phyloP scores from a whole-genome alignment of 129 eudicot genomes.

The Flaveria sonorensis region DNA sequence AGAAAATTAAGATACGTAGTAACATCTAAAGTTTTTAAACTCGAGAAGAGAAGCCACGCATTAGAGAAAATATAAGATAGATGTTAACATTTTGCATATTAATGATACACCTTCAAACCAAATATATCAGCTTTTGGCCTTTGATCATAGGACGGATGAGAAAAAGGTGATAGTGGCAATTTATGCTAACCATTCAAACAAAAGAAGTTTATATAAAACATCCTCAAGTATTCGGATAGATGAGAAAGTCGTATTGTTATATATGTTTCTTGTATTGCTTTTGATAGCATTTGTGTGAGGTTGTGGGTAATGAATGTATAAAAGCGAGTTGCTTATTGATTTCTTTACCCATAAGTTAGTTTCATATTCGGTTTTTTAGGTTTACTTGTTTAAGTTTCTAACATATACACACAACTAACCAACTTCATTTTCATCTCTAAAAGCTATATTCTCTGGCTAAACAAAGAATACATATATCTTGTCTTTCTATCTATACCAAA shows the following conservation, averaged over 20 bases:
- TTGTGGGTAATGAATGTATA: constrained; percentile 22
- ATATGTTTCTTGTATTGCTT: constrained; percentile 6
- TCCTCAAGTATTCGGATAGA: not conserved
- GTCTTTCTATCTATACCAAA: too few species aligned
- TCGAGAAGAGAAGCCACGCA: too few species aligned
- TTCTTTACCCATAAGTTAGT: not conserved
- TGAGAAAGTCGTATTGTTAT: too few species aligned
- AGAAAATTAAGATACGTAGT: not conserved
- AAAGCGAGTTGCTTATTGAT: constrained; percentile 1
- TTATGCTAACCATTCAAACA: not conserved
- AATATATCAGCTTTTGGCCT: not conserved
- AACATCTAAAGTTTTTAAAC: not conserved
- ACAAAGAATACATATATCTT: not conserved
- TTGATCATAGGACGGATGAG: not conserved
- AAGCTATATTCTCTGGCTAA: not conserved
- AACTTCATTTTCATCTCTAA: not conserved
- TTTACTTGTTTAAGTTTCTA: not conserved
- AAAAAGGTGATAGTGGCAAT: not conserved
- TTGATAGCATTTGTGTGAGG: constrained; percentile 6
- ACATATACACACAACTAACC: not conserved
- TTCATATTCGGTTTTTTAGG: not conserved
- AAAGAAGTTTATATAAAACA: not conserved
- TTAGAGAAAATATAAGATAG: not conserved
- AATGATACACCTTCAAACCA: not conserved
- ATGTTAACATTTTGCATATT: not conserved